Conservation (phyloP, 106 monocot genomes). For the Xerophyta viscosa region DNA sequence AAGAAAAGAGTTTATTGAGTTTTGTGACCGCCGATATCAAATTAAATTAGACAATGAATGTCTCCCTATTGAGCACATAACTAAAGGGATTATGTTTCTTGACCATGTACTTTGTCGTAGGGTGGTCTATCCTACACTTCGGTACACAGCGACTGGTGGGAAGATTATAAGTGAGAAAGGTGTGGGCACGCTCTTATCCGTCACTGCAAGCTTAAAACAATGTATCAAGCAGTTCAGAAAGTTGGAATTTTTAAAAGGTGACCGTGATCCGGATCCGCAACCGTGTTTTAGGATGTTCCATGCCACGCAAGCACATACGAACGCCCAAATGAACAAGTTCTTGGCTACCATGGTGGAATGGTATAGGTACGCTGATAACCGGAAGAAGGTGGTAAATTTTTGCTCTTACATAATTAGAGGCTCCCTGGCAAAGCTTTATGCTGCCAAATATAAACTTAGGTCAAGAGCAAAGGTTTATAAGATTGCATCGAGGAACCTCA, state of each 20-base stretch:
- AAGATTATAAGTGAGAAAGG: conserved; percentile 99
- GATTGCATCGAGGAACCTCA: conserved; percentile 89
- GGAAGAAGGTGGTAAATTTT: conserved; percentile 92
- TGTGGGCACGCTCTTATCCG: conserved; percentile 85
- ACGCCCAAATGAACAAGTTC: conserved; percentile 97
- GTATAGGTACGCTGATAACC: conserved; percentile 93
- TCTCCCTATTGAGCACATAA: conserved; percentile 91
- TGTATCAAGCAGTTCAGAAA: conserved; percentile 87
- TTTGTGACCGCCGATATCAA: conserved; percentile 65
- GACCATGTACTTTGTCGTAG: conserved; percentile 92
- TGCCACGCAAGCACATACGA: conserved; percentile 93
- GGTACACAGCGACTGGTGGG: conserved; percentile 91
- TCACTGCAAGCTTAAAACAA: conserved; percentile 89
- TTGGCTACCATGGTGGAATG: conserved; percentile 85
- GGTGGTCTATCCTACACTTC: conserved; percentile 85
- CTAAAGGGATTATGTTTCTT: conserved; percentile 95
- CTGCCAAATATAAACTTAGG: conserved; percentile 93
- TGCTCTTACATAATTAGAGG: conserved; percentile 94
- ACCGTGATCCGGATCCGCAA: conserved; percentile 91
- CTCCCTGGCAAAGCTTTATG: conserved; percentile 92
- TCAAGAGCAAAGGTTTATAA: conserved; percentile 96
- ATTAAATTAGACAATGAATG: conserved; percentile 87
- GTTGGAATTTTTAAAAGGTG: conserved; percentile 85
- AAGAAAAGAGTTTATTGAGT: conserved; percentile 76
- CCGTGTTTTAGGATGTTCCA: conserved; percentile 99